Percentiles rank a stretch among this genome's conserved stretches.
phyloP scores from a whole-genome alignment of 2,329 filamentous ascomycete species.

The Colletotrichum truncatum region DNA sequence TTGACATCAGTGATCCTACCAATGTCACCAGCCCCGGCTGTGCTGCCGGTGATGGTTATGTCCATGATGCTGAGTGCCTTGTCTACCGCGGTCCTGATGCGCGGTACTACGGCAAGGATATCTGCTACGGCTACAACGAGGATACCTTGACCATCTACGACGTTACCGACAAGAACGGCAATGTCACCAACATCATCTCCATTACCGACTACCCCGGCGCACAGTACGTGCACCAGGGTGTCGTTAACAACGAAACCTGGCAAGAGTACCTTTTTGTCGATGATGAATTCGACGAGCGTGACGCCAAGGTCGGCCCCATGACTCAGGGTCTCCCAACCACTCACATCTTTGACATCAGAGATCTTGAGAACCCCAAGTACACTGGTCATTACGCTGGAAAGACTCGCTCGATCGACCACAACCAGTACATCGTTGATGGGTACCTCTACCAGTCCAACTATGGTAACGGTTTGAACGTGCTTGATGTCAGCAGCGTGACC shows the following conservation, averaged over 20 bases:
- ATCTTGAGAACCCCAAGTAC: conserved; percentile 49
- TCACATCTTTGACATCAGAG: conserved; percentile 56
- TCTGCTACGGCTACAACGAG: conserved; percentile 66
- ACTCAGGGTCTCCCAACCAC: conserved; percentile 52
- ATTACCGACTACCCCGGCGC: conserved; percentile 60
- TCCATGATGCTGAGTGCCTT: conserved; percentile 70
- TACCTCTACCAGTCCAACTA: conserved; percentile 56
- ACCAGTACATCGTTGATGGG: conserved; percentile 52
- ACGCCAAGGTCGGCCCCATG: conserved; percentile 47
- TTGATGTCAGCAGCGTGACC: conserved; percentile 41
- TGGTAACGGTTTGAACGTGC: conserved; percentile 48
- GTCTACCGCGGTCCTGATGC: conserved; percentile 60
- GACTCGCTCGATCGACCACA: conserved; percentile 43
- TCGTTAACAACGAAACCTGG: conserved; percentile 54
- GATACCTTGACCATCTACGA: conserved; percentile 61
- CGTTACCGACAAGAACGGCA: conserved; percentile 56
- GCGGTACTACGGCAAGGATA: conserved; percentile 54
- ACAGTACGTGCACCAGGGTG: conserved; percentile 65
- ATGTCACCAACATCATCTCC: conserved; percentile 55
- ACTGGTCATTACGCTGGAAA: conserved; percentile 51
- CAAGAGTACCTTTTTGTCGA: conserved; percentile 55
- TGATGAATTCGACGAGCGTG: conserved; percentile 59
- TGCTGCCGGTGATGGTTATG: conserved; percentile 64
- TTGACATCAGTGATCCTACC: conserved; percentile 62
- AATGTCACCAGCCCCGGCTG: conserved; percentile 64